Conservation (phyloP, 805 yeast genomes). For the Candida maesae region DNA sequence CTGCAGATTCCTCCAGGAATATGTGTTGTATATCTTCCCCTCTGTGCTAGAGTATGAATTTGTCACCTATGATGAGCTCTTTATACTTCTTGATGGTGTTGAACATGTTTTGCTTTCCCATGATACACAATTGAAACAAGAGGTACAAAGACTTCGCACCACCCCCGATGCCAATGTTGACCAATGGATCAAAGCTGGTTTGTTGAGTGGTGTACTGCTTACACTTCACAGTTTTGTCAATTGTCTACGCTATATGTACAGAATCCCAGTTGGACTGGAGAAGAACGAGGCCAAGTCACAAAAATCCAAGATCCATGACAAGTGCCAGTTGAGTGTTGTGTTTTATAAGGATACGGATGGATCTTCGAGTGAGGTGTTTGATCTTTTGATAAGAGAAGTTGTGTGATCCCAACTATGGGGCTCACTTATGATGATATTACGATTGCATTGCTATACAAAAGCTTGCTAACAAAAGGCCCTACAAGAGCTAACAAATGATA, state of each 20-base stretch:
- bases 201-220: neutral
- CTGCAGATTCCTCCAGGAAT: slow-evolving; percentile 19
- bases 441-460: too few relatives aligned
- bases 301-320: slow-evolving; percentile 7
- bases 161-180: neutral
- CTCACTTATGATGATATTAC: neutral
- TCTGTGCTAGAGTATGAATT: slow-evolving; percentile 40
- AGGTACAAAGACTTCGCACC: neutral
- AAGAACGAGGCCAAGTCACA: neutral
- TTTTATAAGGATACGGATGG: neutral
- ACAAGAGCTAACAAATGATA: too few relatives aligned
- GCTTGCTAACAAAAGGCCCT: too few relatives aligned
- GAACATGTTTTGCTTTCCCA: slow-evolving; percentile 27
- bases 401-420: neutral
- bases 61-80: slow-evolving; percentile 48
- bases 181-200: neutral
- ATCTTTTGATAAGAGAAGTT: neutral
- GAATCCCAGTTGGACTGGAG: slow-evolving; percentile 3
- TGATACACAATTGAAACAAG: slow-evolving; percentile 7
- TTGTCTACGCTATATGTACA: neutral
- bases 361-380: neutral
- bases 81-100: slow-evolving; percentile 38
- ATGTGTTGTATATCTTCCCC: slow-evolving; percentile 33
- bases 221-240: slow-evolving; percentile 6
- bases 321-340: neutral